A percentile compares a stretch with the other conserved stretches of the same genome.
These are phyloP conservation scores for Ceriops decandra DNA, from an alignment of 345 rosid genomes.

Conservation along the genomic window DNA sequence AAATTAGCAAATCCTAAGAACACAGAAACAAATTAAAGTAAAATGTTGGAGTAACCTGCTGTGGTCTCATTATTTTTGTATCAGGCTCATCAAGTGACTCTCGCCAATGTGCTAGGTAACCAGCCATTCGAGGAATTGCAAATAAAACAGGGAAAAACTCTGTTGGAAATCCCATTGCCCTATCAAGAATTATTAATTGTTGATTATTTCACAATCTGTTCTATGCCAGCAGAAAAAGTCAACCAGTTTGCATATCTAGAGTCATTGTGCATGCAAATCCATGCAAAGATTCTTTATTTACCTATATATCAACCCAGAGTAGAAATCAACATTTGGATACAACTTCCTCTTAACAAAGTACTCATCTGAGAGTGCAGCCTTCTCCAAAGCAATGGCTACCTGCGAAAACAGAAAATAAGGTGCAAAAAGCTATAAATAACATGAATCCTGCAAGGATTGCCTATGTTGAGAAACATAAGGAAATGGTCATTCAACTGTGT, in stretches of 20 bases:
- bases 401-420: constrained; percentile 25
- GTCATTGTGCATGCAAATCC: neutral
- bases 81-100: constrained; percentile 98
- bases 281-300: constrained; percentile 19
- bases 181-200: constrained; percentile 14
- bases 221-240: neutral
- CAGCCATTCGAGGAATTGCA: constrained; percentile 98
- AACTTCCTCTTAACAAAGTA: constrained; percentile 86
- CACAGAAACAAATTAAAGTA: no score
- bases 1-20: no score
- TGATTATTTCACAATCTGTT: constrained; percentile 2
- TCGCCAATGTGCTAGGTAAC: constrained; percentile 88
- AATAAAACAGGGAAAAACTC: constrained; percentile 93
- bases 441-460: neutral
- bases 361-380: constrained; percentile 92
- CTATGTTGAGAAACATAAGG: neutral
- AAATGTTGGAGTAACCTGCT: constrained; percentile 49
- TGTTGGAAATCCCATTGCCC: constrained; percentile 98
- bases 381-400: constrained; percentile 96
- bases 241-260: neutral
- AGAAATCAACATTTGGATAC: constrained; percentile 98
- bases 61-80: constrained; percentile 98
- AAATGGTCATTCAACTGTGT: neutral
- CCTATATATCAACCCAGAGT: constrained; percentile 94
- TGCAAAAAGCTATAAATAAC: constrained; percentile 1